Conservation (phyloP, 352 stramenopile genomes). For the Phytophthora nicotianae region DNA sequence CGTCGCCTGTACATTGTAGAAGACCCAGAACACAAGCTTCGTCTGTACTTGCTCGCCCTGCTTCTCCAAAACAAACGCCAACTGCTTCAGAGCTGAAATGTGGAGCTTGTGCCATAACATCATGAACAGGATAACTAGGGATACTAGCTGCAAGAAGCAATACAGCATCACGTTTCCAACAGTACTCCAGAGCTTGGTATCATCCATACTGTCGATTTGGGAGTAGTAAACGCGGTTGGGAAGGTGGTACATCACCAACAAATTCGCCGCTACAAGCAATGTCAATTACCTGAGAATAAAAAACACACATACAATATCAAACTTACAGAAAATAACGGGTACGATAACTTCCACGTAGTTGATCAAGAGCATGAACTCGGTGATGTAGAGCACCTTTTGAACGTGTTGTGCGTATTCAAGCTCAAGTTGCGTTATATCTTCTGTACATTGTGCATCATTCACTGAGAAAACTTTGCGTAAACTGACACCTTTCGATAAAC, state of each 20-base stretch:
- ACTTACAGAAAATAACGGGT: constrained; percentile 48
- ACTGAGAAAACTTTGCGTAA: constrained; percentile 12
- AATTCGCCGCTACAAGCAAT: constrained; percentile 1
- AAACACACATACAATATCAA: background rate
- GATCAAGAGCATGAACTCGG: constrained; percentile 50
- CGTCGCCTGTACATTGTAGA: constrained; percentile 37
- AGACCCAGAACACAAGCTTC: constrained; percentile 50
- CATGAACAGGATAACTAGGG: constrained; percentile 35
- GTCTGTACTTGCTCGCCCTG: constrained; percentile 38
- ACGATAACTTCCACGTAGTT: constrained; percentile 52
- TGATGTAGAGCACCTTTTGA: constrained; percentile 42
- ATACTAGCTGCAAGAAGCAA: constrained; percentile 41
- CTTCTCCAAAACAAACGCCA: constrained; percentile 47
- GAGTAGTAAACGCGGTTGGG: constrained; percentile 40
- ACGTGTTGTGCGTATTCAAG: constrained; percentile 27
- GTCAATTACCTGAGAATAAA: background rate
- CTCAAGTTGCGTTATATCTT: constrained; percentile 8
- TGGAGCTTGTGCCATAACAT: constrained; percentile 28
- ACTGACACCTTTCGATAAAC: constrained; percentile 5
- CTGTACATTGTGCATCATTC: background rate
- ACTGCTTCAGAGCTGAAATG: constrained; percentile 31
- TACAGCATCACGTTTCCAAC: constrained; percentile 45
- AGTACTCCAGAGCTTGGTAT: constrained; percentile 13
- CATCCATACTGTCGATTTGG: constrained; percentile 29
- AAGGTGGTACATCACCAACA: constrained; percentile 35